Evolutionary conservation across 176 grass and related monocot species (phyloP).

Genomic region (Bonia amplexicaulis): DNA sequence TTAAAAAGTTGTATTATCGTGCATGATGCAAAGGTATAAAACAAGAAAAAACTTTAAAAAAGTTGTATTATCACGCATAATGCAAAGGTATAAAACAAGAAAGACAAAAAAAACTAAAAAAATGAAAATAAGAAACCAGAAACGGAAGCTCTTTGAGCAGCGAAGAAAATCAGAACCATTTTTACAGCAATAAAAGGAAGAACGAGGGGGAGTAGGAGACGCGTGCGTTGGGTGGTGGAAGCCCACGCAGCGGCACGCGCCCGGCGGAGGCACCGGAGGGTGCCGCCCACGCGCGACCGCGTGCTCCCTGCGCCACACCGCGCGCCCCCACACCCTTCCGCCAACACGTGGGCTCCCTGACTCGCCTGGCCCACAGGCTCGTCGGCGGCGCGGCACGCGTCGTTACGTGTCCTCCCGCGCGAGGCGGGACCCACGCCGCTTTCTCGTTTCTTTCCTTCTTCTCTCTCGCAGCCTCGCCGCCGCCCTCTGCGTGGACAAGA

Average conservation of each 20-base stretch:
- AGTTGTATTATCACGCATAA: too few relatives aligned
- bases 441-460: too few relatives aligned
- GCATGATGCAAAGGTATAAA: too few relatives aligned
- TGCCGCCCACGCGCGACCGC: slow-evolving; percentile 14
- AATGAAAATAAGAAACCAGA: too few relatives aligned
- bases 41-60: too few relatives aligned
- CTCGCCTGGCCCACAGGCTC: not conserved
- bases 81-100: too few relatives aligned
- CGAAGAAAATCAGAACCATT: too few relatives aligned
- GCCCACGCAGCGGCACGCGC: slow-evolving; percentile 40
- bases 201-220: too few relatives aligned
- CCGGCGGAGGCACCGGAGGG: not conserved
- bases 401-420: slow-evolving; percentile 15
- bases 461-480: not conserved
- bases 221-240: not conserved
- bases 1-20: too few relatives aligned
- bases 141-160: too few relatives aligned
- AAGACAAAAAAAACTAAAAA: too few relatives aligned
- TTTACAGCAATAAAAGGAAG: too few relatives aligned
- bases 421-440: not conserved
- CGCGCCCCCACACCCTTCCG: not conserved
- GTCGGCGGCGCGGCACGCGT: not conserved
- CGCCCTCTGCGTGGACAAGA: not conserved
- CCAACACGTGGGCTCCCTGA: not conserved
- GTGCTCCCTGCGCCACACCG: not conserved